Evolutionary conservation across 495 filamentous ascomycete species (phyloP).

Genomic region (Xylaria castorea): DNA sequence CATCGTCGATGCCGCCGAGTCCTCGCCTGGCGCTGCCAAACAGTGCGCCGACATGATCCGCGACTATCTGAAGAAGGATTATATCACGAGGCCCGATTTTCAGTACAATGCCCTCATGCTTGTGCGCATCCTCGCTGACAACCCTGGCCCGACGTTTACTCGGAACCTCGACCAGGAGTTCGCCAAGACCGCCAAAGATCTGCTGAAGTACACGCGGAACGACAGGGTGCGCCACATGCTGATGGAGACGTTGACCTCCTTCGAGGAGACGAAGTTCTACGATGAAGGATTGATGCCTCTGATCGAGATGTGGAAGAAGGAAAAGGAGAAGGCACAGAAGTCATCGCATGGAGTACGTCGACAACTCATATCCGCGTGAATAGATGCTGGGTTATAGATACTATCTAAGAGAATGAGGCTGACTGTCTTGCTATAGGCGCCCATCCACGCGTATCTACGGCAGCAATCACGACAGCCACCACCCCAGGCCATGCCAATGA

Average conservation of each 20-base stretch:
- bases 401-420: not conserved
- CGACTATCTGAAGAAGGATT: conserved; percentile 77
- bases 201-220: conserved; percentile 75
- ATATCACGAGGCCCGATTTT: conserved; percentile 64
- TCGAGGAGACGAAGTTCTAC: conserved; percentile 69
- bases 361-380: not conserved
- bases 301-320: conserved; percentile 86
- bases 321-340: conserved; percentile 69
- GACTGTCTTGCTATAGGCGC: conserved; percentile 1
- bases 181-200: conserved; percentile 72
- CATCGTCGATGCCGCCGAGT: conserved; percentile 95
- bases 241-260: conserved; percentile 79
- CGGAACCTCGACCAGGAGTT: conserved; percentile 86
- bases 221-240: conserved; percentile 76
- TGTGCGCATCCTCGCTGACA: conserved; percentile 87
- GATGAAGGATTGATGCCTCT: conserved; percentile 74
- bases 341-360: conserved; percentile 29
- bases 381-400: not conserved
- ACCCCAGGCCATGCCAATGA: conserved; percentile 10
- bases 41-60: conserved; percentile 79
- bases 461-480: conserved; percentile 18
- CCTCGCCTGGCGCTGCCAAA: conserved; percentile 81
- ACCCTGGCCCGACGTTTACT: conserved; percentile 89
- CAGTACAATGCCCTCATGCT: conserved; percentile 99
- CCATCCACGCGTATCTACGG: conserved; percentile 27